phyloP scores from a whole-genome alignment of 768 basidiomycete genomes.

The Boletellus ananiceps region DNA sequence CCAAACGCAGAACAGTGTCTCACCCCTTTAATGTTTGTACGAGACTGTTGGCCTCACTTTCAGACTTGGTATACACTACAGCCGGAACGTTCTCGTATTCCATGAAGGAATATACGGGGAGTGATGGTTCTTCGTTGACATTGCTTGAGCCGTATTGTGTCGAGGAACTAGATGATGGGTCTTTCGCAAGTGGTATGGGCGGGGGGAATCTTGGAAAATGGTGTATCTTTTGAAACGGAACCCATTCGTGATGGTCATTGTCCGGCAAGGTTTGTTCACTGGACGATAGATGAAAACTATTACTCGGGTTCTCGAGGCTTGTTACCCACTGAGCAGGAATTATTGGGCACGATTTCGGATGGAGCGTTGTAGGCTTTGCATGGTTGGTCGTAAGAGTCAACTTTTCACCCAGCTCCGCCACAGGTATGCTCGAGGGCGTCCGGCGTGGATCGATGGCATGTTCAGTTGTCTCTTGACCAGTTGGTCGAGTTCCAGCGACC shows the following conservation, averaged over 20 bases:
- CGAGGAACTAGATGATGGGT: conserved; percentile 2
- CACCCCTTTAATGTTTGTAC: conserved; percentile 36
- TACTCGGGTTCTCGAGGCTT: neutral
- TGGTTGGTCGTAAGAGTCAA: neutral
- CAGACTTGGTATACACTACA: conserved; percentile 38
- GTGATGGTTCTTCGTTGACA: conserved; percentile 1
- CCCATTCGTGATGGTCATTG: neutral
- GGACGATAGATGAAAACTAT: neutral
- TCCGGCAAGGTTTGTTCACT: conserved; percentile 5
- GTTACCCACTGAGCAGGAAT: conserved; percentile 11
- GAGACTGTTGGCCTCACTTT: conserved; percentile 40
- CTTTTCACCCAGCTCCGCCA: neutral
- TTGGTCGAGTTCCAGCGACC: neutral
- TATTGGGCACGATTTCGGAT: neutral
- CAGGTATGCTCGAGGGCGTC: neutral
- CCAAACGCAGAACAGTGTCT: conserved; percentile 1
- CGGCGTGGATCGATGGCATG: neutral
- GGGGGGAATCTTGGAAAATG: neutral
- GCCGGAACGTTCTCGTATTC: conserved; percentile 29
- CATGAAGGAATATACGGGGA: conserved; percentile 37
- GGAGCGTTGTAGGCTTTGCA: neutral
- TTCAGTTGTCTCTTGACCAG: neutral
- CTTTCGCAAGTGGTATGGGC: neutral
- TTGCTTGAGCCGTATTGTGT: conserved; percentile 2
- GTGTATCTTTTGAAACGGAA: neutral